Evolutionary conservation across 2,329 filamentous ascomycete genomes (phyloP).

Genomic region (Colletotrichum eleusines): DNA sequence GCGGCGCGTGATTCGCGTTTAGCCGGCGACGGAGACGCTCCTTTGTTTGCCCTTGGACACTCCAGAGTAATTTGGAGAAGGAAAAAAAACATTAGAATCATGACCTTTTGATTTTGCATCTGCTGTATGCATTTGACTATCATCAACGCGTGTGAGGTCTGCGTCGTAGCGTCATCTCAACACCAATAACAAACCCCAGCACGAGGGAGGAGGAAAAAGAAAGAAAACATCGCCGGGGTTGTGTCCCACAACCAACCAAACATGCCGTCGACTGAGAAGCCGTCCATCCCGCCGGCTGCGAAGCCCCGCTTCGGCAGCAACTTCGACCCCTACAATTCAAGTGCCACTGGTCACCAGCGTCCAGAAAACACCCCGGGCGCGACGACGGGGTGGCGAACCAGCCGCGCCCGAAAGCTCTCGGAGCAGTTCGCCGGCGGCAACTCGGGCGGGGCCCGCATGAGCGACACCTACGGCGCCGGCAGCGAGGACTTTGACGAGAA

Average conservation of each 20-base stretch:
- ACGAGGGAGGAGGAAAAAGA: not conserved
- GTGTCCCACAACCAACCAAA: not conserved
- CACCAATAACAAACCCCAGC: slow-evolving; percentile 1
- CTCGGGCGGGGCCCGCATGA: slow-evolving; percentile 70
- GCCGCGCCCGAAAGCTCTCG: slow-evolving; percentile 75
- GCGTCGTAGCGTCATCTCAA: not conserved
- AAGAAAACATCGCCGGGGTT: not conserved
- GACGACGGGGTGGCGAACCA: slow-evolving; percentile 75
- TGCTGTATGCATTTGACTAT: slow-evolving; percentile 4
- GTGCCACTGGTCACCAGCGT: slow-evolving; percentile 82
- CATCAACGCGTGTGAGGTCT: slow-evolving; percentile 10
- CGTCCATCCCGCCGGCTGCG: slow-evolving; percentile 50
- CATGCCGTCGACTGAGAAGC: slow-evolving; percentile 27
- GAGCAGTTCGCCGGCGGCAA: slow-evolving; percentile 73
- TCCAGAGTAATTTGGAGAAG: not conserved
- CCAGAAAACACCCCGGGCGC: slow-evolving; percentile 75
- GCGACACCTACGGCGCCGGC: slow-evolving; percentile 75
- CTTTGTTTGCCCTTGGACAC: slow-evolving; percentile 20
- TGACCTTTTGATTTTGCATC: not conserved
- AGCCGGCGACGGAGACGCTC: slow-evolving; percentile 1
- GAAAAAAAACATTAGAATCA: not conserved
- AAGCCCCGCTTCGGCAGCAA: slow-evolving; percentile 56
- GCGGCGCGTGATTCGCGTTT: slow-evolving; percentile 28
- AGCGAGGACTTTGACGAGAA: slow-evolving; percentile 66
- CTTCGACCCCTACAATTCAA: slow-evolving; percentile 80